phyloP scores from a whole-genome alignment of 352 stramenopile genomes.

The Phytophthora tentaculata region DNA sequence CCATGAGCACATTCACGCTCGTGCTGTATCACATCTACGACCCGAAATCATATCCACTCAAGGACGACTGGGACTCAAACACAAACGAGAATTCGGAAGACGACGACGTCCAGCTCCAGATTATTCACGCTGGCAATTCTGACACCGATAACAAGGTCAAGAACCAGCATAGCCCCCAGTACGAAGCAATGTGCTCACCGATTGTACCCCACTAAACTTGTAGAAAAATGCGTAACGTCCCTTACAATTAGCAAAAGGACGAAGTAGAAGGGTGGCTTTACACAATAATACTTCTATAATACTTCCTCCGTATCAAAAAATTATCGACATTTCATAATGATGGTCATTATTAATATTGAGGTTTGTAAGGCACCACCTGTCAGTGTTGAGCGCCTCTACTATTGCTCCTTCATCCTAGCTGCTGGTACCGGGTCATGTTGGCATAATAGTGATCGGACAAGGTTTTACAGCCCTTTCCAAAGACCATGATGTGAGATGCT shows the following conservation, averaged over 20 bases:
- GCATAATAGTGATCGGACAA: no score
- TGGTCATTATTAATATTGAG: no score
- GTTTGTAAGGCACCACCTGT: no score
- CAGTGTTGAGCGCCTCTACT: no score
- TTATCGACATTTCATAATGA: no score
- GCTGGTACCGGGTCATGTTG: no score
- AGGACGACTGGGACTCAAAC: constrained; percentile 29
- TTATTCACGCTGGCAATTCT: constrained; percentile 8
- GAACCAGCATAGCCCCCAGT: constrained; percentile 25
- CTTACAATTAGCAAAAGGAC: no score
- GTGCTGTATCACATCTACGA: constrained; percentile 42
- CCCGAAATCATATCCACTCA: constrained; percentile 30
- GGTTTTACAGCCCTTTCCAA: no score
- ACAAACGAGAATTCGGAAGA: constrained; percentile 24
- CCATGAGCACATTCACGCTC: constrained; percentile 37
- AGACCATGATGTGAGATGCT: background rate
- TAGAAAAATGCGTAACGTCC: constrained; percentile 23
- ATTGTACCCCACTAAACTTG: constrained; percentile 16
- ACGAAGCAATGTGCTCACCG: constrained; percentile 18
- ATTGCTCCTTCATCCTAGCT: no score
- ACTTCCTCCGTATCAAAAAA: no score
- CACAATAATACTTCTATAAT: no score
- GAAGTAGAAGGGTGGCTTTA: no score
- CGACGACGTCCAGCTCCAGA: constrained; percentile 17
- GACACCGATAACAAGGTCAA: constrained; percentile 15